Base-by-base conservation (phyloP, 108 stramenopile genomes). In the Nitzschia inconspicua region DNA sequence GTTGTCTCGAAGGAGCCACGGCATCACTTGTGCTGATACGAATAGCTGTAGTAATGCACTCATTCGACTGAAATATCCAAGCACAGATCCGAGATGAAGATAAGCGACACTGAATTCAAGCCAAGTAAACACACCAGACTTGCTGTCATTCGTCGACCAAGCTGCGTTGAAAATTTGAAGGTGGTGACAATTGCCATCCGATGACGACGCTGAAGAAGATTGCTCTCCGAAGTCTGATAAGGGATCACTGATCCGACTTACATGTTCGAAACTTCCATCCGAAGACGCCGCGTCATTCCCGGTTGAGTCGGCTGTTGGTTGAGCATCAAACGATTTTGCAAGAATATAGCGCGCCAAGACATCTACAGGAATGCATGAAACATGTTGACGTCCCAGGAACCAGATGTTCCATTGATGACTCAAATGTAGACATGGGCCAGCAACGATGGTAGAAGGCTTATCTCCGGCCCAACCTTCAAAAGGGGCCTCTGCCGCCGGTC, bases 401-500 rank as follows among this genome's bases (percentile, higher is more conserved):
- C 89, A 94, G 25, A 91, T 65, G 62, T 84, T 89, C 74, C 78
- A 88, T 30, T 84, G 86, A 47, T 76, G 77, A 27, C 60, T 73
- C 7, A 94, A 59, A 43, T 89, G 87, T 16, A 91, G 72, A 39
- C 78, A 82, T 14, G 85, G 80, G 31, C 80, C 93, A 34, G 93
- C 93, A 44, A 89, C 88, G 37, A 94, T 73, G 27, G 93, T 94
- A 25, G 89, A 88, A 32, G 89, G 89, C 46, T 74, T 85, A n/a
- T 83, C 72, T 25, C 93, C 93, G 8, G 88, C 84, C 89, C 87
- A 94, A 10, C 89, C 89, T 64, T 87, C 85, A 37, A 58, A 80
- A 19, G 93, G 89, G 51, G 75, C 57, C 37, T 83, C 72, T 8
- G 78, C 57, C 20, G 88, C 76, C 39, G 93, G 93, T 4, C 93